A percentile compares a stretch with the other conserved stretches of the same genome.
Evolutionary conservation across 306 rosid genomes (phyloP).

Genomic region (Alnus glutinosa): DNA sequence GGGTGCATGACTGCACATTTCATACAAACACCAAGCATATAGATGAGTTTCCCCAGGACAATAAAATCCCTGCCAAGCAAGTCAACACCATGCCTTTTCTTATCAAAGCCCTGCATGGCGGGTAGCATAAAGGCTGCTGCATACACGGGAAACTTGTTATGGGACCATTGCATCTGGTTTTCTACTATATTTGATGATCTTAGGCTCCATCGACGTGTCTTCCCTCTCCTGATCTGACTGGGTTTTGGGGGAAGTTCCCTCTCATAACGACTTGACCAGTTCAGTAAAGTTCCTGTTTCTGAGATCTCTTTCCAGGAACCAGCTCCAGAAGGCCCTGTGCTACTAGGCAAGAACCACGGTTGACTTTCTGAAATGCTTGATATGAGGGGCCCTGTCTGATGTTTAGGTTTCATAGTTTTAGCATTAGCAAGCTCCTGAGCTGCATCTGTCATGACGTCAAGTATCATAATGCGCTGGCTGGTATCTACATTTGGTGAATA

Average conservation of each 20-base stretch:
- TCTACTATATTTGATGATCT: slow-evolving; percentile 44
- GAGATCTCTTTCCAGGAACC: slow-evolving; percentile 84
- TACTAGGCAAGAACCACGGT: slow-evolving; percentile 92
- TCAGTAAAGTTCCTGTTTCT: slow-evolving; percentile 60
- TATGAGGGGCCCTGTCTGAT: slow-evolving; percentile 57
- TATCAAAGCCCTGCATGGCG: slow-evolving; percentile 93
- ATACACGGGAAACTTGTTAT: slow-evolving; percentile 85
- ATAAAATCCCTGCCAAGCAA: slow-evolving; percentile 89
- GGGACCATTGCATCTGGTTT: slow-evolving; percentile 64
- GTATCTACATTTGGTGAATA: slow-evolving; percentile 87
- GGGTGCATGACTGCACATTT: slow-evolving; percentile 96
- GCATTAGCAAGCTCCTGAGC: slow-evolving; percentile 86
- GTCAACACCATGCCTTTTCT: slow-evolving; percentile 90
- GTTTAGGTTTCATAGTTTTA: slow-evolving; percentile 57
- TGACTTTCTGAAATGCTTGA: slow-evolving; percentile 70
- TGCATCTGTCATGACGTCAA: slow-evolving; percentile 91
- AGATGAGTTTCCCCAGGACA: slow-evolving; percentile 81
- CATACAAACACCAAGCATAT: slow-evolving; percentile 93
- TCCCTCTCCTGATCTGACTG: slow-evolving; percentile 71
- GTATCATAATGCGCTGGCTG: slow-evolving; percentile 91
- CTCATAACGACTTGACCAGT: slow-evolving; percentile 84
- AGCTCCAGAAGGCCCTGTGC: slow-evolving; percentile 71
- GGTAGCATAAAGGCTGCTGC: slow-evolving; percentile 99
- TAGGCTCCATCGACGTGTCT: slow-evolving; percentile 80
- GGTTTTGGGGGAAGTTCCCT: slow-evolving; percentile 76